Evolutionary conservation across 2,329 filamentous ascomycete genomes (phyloP).

Genomic region (Ophiostoma montium): DNA sequence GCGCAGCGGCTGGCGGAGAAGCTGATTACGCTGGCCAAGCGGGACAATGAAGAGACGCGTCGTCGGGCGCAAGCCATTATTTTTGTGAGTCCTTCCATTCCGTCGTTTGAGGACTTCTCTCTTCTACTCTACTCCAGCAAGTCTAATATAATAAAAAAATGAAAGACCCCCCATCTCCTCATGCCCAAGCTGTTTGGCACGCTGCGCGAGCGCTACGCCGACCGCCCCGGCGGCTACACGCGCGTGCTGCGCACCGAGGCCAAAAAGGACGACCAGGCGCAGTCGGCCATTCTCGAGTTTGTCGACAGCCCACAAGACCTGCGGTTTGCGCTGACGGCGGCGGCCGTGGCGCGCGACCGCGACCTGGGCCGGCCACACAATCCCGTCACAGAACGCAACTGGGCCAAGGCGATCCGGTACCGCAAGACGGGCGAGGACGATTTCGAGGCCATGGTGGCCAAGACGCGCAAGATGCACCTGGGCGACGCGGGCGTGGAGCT

Average conservation of each 20-base stretch:
- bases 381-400: conserved; percentile 62
- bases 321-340: conserved; percentile 86
- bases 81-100: conserved; percentile 46
- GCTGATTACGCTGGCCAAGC: conserved; percentile 85
- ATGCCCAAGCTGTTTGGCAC: conserved; percentile 81
- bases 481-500: conserved; percentile 13
- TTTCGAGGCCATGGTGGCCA: conserved; percentile 50
- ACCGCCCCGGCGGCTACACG: conserved; percentile 82
- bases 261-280: conserved; percentile 66
- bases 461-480: conserved; percentile 23
- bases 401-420: conserved; percentile 69
- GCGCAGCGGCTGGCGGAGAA: conserved; percentile 88
- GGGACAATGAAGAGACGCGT: conserved; percentile 70
- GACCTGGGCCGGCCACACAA: conserved; percentile 43
- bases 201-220: conserved; percentile 63
- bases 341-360: conserved; percentile 56
- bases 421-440: conserved; percentile 50
- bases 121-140: too few relatives aligned
- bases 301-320: conserved; percentile 91
- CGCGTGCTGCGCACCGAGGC: conserved; percentile 87
- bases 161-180: conserved; percentile 52
- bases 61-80: conserved; percentile 67
- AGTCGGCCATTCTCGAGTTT: conserved; percentile 81
- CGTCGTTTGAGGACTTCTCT: conserved; percentile 10
- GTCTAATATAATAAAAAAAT: too few relatives aligned